Base-by-base conservation (phyloP, 805 yeast genomes). In the Metschnikowia lochheadii region DNA sequence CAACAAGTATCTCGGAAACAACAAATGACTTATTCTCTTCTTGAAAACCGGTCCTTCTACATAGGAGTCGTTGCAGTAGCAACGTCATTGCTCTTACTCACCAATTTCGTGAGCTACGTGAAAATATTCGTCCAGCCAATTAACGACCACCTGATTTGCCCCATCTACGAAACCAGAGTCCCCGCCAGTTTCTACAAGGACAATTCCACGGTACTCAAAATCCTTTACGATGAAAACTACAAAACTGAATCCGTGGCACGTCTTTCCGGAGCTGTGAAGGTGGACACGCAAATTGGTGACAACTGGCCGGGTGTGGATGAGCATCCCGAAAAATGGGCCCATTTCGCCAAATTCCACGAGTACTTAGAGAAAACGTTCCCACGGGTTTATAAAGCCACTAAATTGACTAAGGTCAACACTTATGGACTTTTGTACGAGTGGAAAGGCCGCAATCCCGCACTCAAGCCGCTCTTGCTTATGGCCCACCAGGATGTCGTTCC, bases 271-370 rank as follows among this genome's bases (percentile, higher is more conserved):
- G 87, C 92, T 1, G 77, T 87, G 20, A 75, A 76, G 59, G 75
- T 86, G 50, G 83, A 84, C 39, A 86, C 95, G 1, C 83, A 80
- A 53, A 75, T 82, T 14, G 75, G 65, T 53, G 96, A 89, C 62
- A 58, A 66, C 48, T 71, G 63, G 47, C 73, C 75, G 10, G 76
- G 44, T 31, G 56, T 81, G 5, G 73, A 64, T n/a, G 78, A 78
- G 14, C 81, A 77, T 35, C 79, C 80, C 3, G 74, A 73, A 15
- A 72, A 76, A 33, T 82, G 83, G 75, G 70, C 72, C 34, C 61
- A 68, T 23, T 69, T 68, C 20, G 41, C 21, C 7, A 20, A 34
- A 3, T 57, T 56, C 47, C 58, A 58, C 48, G 36, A 40, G 20
- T 56, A 56, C 41, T 55, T 58, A 49, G 50, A 48, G 34, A 31